These are phyloP conservation scores for Daldinia concentrica DNA, from an alignment of 495 filamentous ascomycete genomes.

Conservation along the genomic window DNA sequence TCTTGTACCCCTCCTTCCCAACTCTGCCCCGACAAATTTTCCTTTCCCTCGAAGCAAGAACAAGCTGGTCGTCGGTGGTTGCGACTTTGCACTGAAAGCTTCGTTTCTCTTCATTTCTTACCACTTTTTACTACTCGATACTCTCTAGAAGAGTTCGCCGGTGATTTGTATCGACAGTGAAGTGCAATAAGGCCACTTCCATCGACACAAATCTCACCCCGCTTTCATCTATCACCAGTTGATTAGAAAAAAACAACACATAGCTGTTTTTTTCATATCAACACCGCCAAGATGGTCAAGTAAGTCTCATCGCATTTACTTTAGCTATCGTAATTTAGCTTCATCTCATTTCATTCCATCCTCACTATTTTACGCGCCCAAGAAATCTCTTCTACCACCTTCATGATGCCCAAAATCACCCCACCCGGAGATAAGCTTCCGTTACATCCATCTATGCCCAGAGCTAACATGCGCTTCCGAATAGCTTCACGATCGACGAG, in stretches of 20 bases:
- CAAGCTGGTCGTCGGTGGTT: constrained; percentile 47
- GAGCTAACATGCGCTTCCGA: constrained; percentile 46
- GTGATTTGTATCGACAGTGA: constrained; percentile 32
- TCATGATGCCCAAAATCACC: constrained; percentile 39
- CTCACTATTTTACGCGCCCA: constrained; percentile 19
- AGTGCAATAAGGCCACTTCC: constrained; percentile 40
- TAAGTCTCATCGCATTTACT: constrained; percentile 62
- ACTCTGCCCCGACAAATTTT: constrained; percentile 40
- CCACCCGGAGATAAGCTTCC: constrained; percentile 58
- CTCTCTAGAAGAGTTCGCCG: constrained; percentile 39
- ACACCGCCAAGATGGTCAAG: constrained; percentile 99
- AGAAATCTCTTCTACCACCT: constrained; percentile 15
- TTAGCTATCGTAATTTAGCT: not conserved
- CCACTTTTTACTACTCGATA: constrained; percentile 23
- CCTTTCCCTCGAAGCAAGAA: constrained; percentile 42
- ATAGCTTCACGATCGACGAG: constrained; percentile 99
- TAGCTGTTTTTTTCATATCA: constrained; percentile 57
- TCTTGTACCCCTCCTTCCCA: constrained; percentile 41
- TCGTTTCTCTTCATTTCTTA: constrained; percentile 6
- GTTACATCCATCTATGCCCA: constrained; percentile 31
- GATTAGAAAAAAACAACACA: constrained; percentile 39
- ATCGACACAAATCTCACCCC: constrained; percentile 31
- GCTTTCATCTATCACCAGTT: constrained; percentile 30
- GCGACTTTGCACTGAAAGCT: constrained; percentile 38
- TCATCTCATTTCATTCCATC: constrained; percentile 42